Evolutionary conservation across 2,329 filamentous ascomycete species (phyloP).

Genomic region (Paracoccidioides lutzii): DNA sequence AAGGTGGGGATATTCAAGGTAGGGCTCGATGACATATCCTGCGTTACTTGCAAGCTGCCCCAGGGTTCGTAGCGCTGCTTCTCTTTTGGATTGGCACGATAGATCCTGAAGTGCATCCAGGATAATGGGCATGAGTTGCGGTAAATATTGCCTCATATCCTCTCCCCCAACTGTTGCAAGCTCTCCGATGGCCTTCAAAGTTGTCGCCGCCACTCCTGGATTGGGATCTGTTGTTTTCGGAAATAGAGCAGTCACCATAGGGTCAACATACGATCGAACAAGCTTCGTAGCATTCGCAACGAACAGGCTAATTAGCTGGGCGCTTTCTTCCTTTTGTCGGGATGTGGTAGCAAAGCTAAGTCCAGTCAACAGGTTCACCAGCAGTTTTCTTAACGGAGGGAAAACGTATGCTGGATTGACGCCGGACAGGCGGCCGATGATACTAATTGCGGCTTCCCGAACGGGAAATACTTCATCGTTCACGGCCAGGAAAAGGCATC

Average conservation of each 20-base stretch:
- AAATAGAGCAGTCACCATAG: conserved; percentile 87
- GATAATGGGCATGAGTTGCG: conserved; percentile 86
- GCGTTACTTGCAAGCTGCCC: conserved; percentile 91
- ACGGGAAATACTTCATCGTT: conserved; percentile 93
- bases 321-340: conserved; percentile 91
- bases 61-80: conserved; percentile 78
- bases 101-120: conserved; percentile 89
- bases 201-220: conserved; percentile 80
- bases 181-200: conserved; percentile 89
- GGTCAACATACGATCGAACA: conserved; percentile 92
- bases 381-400: conserved; percentile 81
- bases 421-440: conserved; percentile 82
- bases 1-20: conserved; percentile 85
- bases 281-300: conserved; percentile 86
- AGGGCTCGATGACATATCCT: conserved; percentile 94
- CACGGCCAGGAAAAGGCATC: conserved; percentile 84
- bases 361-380: conserved; percentile 92
- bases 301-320: conserved; percentile 79
- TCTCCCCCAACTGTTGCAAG: conserved; percentile 86
- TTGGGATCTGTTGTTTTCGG: conserved; percentile 75
- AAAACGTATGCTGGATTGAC: conserved; percentile 97
- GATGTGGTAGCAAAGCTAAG: conserved; percentile 92
- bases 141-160: conserved; percentile 85
- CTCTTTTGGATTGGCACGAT: conserved; percentile 76
- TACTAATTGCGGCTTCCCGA: conserved; percentile 85